phyloP scores from a whole-genome alignment of 768 basidiomycete genomes.

The Naganishia antarctica region DNA sequence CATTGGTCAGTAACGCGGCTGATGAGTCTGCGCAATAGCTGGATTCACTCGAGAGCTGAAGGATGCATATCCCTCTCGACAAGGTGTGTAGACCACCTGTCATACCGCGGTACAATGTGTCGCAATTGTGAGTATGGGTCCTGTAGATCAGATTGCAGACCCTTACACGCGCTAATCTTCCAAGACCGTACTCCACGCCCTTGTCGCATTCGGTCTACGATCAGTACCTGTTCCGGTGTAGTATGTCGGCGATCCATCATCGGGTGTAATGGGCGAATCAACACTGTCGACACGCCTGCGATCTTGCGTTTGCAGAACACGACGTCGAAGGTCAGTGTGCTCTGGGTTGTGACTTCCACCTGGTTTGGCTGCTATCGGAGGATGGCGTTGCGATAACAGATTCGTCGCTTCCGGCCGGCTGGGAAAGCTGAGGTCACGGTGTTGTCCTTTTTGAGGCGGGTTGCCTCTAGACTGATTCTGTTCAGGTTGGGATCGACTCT shows the following conservation, averaged over 20 bases:
- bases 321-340: slow-evolving; percentile 1
- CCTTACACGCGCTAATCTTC: background rate
- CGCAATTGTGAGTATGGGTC: too few relatives aligned
- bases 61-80: too few relatives aligned
- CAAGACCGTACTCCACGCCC: slow-evolving; percentile 7
- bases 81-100: too few relatives aligned
- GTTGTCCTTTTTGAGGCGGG: background rate
- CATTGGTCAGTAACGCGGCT: too few relatives aligned
- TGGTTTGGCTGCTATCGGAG: background rate
- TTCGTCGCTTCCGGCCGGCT: background rate
- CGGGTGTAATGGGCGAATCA: slow-evolving; percentile 6
- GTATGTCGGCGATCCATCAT: background rate
- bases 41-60: too few relatives aligned
- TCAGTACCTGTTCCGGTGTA: background rate
- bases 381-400: background rate
- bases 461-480: background rate
- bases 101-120: too few relatives aligned
- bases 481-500: background rate
- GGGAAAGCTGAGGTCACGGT: background rate
- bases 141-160: too few relatives aligned
- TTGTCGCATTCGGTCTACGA: background rate
- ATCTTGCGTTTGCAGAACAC: slow-evolving; percentile 5
- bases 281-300: background rate
- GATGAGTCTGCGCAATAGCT: too few relatives aligned
- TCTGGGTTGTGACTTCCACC: background rate